Conservation (phyloP, 2,329 filamentous ascomycete species). For the Diplodia sapinea region DNA sequence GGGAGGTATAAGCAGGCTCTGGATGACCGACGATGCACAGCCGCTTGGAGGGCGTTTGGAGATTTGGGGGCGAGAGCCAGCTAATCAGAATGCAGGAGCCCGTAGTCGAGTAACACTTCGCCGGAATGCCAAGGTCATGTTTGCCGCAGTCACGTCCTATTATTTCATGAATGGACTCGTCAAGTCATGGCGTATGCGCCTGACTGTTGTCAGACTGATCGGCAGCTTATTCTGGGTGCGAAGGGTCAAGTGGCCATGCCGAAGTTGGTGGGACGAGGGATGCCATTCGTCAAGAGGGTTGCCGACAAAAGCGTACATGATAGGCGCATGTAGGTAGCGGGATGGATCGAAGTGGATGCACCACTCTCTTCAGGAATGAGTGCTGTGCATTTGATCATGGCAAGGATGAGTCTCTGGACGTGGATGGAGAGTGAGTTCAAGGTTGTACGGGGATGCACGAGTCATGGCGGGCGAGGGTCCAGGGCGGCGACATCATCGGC, state of each 20-base stretch:
- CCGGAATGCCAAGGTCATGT: constrained; percentile 7
- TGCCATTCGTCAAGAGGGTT: neutral
- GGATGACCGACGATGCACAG: neutral
- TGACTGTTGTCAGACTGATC: neutral
- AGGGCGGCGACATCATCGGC: constrained; percentile 13
- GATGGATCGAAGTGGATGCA: too few relatives aligned
- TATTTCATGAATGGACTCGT: neutral
- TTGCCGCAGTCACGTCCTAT: neutral
- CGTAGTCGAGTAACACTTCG: neutral
- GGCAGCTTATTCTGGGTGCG: neutral
- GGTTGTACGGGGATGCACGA: neutral
- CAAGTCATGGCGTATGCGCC: neutral
- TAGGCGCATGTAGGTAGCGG: too few relatives aligned
- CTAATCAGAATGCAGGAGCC: neutral
- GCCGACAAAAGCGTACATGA: neutral
- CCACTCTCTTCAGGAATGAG: too few relatives aligned
- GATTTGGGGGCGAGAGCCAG: neutral
- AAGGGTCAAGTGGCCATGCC: neutral
- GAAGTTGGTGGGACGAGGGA: neutral
- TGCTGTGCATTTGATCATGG: too few relatives aligned
- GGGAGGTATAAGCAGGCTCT: neutral
- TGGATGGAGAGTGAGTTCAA: neutral
- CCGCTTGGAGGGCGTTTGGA: neutral
- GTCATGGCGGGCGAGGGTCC: constrained; percentile 6
- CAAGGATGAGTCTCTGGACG: too few relatives aligned